Percentiles rank a stretch among this genome's conserved stretches.
These are phyloP conservation scores for Codiaeum variegatum DNA, from an alignment of 441 rosid species.

Conservation along the genomic window DNA sequence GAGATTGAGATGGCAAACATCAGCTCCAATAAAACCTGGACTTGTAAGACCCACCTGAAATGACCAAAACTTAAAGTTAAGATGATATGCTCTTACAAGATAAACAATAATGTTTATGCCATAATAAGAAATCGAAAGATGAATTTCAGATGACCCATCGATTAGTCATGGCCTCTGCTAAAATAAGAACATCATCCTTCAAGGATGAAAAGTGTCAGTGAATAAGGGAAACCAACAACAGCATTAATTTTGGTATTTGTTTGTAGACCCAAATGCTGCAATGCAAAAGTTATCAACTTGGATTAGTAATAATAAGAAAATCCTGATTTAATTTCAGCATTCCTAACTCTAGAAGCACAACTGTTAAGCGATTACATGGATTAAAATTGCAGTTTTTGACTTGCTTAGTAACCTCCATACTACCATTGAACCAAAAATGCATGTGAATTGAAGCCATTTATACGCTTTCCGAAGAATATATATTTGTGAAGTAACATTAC, in stretches of 20 bases:
- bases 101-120: not conserved
- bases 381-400: not conserved
- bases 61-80: constrained; percentile 22
- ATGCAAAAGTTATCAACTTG: too few species aligned
- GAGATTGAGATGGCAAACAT: constrained; percentile 96
- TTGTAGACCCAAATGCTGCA: not conserved
- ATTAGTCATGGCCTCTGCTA: not conserved
- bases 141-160: not conserved
- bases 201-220: not conserved
- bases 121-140: not conserved
- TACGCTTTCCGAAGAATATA: not conserved
- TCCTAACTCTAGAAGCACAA: not conserved
- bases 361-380: constrained; percentile 1
- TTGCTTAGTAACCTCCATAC: not conserved
- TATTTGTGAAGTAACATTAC: not conserved
- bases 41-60: constrained; percentile 91
- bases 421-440: not conserved
- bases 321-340: not conserved
- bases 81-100: constrained; percentile 8
- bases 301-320: not conserved
- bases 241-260: not conserved
- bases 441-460: constrained; percentile 4
- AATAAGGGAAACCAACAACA: not conserved
- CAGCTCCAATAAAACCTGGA: constrained; percentile 97
- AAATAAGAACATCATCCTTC: not conserved